Evolutionary conservation across 164 flowering plant species (phyloP).

Genomic region (Chimonanthus salicifolius): DNA sequence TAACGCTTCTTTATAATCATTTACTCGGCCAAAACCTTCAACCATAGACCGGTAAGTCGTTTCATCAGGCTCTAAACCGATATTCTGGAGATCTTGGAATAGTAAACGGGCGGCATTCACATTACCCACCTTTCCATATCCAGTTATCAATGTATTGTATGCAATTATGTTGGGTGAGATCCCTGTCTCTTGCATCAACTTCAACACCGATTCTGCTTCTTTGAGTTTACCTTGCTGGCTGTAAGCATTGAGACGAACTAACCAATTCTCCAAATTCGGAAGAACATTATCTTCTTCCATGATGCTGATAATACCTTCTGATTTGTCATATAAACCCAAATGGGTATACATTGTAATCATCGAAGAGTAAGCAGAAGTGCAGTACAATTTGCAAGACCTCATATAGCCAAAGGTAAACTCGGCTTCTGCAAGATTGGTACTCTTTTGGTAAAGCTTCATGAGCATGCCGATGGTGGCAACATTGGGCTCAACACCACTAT

Average conservation of each 20-base stretch:
- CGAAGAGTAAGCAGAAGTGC: conserved; percentile 72
- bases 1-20: conserved; percentile 43
- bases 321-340: conserved; percentile 54
- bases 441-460: conserved; percentile 75
- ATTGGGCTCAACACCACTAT: conserved; percentile 54
- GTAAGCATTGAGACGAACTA: conserved; percentile 77
- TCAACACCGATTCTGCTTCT: conserved; percentile 51
- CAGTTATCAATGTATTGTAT: conserved; percentile 81
- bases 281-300: conserved; percentile 53
- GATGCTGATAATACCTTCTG: conserved; percentile 56
- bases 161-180: conserved; percentile 65
- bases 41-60: conserved; percentile 87
- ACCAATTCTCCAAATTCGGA: conserved; percentile 75
- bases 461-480: conserved; percentile 86
- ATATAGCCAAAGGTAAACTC: conserved; percentile 63
- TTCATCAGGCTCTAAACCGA: conserved; percentile 76
- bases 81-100: conserved; percentile 33
- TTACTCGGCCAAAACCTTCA: conserved; percentile 89
- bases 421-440: conserved; percentile 64
- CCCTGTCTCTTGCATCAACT: conserved; percentile 56
- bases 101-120: conserved; percentile 54
- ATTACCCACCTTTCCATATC: conserved; percentile 66
- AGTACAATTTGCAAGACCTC: conserved; percentile 47
- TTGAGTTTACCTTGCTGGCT: conserved; percentile 83
- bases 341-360: conserved; percentile 91